Conservation (phyloP, 441 rosid species). For the Croton laevigatus region DNA sequence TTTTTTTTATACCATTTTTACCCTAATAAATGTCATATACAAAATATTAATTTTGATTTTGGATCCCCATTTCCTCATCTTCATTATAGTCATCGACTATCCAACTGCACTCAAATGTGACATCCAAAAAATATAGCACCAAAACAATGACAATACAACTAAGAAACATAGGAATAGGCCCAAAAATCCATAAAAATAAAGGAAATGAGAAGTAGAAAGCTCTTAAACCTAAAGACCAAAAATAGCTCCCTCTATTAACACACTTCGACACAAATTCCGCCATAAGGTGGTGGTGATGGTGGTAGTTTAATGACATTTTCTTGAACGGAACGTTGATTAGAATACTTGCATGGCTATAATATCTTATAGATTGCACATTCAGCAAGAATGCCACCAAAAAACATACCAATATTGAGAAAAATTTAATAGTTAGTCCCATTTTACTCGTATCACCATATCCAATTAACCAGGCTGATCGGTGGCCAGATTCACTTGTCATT, state of each 20-base stretch:
- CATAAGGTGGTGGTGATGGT: conserved; percentile 35
- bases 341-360: conserved; percentile 88
- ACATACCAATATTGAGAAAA: conserved; percentile 70
- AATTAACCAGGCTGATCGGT: conserved; percentile 34
- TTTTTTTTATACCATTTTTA: too few relatives aligned
- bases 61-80: conserved; percentile 31
- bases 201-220: conserved; percentile 91
- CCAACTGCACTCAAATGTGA: conserved; percentile 42
- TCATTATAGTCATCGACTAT: conserved; percentile 21
- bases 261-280: conserved; percentile 66
- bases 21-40: too few relatives aligned
- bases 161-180: conserved; percentile 78
- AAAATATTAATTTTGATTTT: not conserved
- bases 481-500: conserved; percentile 43
- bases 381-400: conserved; percentile 75
- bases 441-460: conserved; percentile 61
- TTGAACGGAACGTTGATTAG: conserved; percentile 79
- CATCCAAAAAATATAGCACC: conserved; percentile 66
- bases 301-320: conserved; percentile 36
- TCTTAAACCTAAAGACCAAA: conserved; percentile 86
- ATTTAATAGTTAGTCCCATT: conserved; percentile 55
- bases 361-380: conserved; percentile 77
- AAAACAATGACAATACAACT: conserved; percentile 52
- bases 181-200: conserved; percentile 83
- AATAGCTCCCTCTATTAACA: conserved; percentile 72